Evolutionary conservation across 2,329 filamentous ascomycete genomes (phyloP).

Genomic region (Xylariomycetidae sp.): DNA sequence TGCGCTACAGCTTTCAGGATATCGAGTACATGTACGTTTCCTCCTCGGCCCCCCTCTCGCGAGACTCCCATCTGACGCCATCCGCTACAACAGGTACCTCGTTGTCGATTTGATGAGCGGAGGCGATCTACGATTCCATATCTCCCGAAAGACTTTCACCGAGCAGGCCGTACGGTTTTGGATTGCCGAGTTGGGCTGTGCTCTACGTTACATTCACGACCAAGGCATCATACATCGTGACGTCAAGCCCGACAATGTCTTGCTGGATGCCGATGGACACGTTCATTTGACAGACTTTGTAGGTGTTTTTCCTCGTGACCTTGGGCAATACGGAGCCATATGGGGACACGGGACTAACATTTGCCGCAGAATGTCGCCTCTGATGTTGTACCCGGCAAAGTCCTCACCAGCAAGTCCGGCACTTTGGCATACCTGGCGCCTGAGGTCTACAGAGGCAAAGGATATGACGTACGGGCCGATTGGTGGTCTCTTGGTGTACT

Average conservation of each 20-base stretch:
- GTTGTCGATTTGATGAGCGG: slow-evolving; percentile 98
- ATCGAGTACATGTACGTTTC: slow-evolving; percentile 90
- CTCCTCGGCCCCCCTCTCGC: slow-evolving; percentile 2
- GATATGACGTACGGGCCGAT: slow-evolving; percentile 85
- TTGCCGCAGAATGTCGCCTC: slow-evolving; percentile 90
- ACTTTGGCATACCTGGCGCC: slow-evolving; percentile 93
- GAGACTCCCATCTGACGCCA: too few relatives aligned
- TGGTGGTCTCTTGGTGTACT: slow-evolving; percentile 98
- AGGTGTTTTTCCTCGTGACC: slow-evolving; percentile 30
- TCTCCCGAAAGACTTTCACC: slow-evolving; percentile 95
- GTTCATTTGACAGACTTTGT: slow-evolving; percentile 98
- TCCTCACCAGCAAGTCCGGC: slow-evolving; percentile 90
- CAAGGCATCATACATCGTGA: slow-evolving; percentile 89
- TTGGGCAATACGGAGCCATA: not conserved
- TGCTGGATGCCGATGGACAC: slow-evolving; percentile 83
- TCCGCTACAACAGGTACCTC: slow-evolving; percentile 83
- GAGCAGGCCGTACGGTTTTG: slow-evolving; percentile 96
- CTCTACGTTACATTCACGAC: slow-evolving; percentile 76
- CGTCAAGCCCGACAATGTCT: slow-evolving; percentile 86
- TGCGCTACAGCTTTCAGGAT: slow-evolving; percentile 98
- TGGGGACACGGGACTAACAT: slow-evolving; percentile 27
- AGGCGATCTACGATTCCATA: slow-evolving; percentile 93
- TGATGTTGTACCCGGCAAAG: slow-evolving; percentile 76
- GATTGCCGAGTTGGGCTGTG: slow-evolving; percentile 91
- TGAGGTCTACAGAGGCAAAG: slow-evolving; percentile 86